A percentile compares a stretch with the other conserved stretches of the same genome.
phyloP scores from a whole-genome alignment of 2,329 filamentous ascomycete genomes.

The Penicillium freii region DNA sequence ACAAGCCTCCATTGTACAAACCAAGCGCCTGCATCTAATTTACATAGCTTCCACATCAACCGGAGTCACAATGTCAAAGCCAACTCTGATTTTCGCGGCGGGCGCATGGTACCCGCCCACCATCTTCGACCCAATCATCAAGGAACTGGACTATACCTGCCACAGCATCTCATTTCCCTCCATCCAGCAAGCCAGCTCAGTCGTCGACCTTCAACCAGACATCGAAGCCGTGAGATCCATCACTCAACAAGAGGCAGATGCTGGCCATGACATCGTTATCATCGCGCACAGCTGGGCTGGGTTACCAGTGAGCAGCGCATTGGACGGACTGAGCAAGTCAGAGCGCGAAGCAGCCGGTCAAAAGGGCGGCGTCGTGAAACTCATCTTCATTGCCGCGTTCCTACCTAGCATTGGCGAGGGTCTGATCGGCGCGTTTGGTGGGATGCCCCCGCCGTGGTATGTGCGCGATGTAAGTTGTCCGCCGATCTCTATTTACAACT shows the following conservation, averaged over 20 bases:
- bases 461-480: conserved; percentile 28
- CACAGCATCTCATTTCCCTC: conserved; percentile 31
- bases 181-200: conserved; percentile 23
- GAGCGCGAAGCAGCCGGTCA: conserved; percentile 28
- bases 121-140: conserved; percentile 28
- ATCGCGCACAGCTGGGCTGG: conserved; percentile 40
- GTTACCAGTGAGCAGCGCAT: conserved; percentile 36
- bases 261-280: conserved; percentile 33
- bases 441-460: conserved; percentile 30
- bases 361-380: conserved; percentile 33
- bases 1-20: neutral
- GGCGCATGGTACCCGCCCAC: conserved; percentile 36
- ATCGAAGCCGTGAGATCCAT: conserved; percentile 34
- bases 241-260: conserved; percentile 29
- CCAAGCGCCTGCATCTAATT: neutral
- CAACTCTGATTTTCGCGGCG: conserved; percentile 31
- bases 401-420: conserved; percentile 34
- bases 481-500: neutral
- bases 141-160: conserved; percentile 23
- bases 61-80: conserved; percentile 21
- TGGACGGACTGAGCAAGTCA: conserved; percentile 32
- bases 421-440: conserved; percentile 32
- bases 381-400: conserved; percentile 37
- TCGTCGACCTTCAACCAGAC: conserved; percentile 29
- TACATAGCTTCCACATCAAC: neutral